Percentiles rank a stretch among this genome's conserved stretches.
Evolutionary conservation across 306 rosid genomes (phyloP).

Genomic region (Cicer judaicum): DNA sequence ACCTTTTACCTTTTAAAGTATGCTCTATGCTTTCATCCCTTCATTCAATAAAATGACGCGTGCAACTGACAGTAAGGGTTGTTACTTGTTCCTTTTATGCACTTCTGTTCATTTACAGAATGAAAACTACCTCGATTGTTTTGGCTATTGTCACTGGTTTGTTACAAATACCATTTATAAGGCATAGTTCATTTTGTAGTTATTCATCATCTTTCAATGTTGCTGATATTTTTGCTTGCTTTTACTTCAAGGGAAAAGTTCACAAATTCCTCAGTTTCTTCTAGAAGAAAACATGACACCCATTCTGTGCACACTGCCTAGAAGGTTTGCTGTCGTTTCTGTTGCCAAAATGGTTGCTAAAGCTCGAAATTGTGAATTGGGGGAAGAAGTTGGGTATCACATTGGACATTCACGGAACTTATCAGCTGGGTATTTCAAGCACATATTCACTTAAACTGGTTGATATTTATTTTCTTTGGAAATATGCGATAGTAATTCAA

Average conservation of each 20-base stretch:
- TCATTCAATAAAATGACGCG: slow-evolving; percentile 10
- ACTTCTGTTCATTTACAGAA: slow-evolving; percentile 29
- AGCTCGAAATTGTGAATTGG: slow-evolving; percentile 75
- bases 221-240: slow-evolving; percentile 17
- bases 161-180: not conserved
- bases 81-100: slow-evolving; percentile 18
- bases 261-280: slow-evolving; percentile 93
- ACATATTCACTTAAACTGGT: not conserved
- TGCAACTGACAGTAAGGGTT: slow-evolving; percentile 15
- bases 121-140: not conserved
- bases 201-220: slow-evolving; percentile 29
- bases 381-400: slow-evolving; percentile 90
- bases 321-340: slow-evolving; percentile 92
- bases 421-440: slow-evolving; percentile 59
- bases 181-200: slow-evolving; percentile 8
- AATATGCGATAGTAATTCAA: slow-evolving; percentile 13
- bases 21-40: not conserved
- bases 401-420: slow-evolving; percentile 77
- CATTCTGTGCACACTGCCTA: slow-evolving; percentile 83
- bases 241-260: slow-evolving; percentile 76
- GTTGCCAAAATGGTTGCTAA: slow-evolving; percentile 87
- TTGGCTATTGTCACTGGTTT: slow-evolving; percentile 11
- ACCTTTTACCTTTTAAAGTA: slow-evolving; percentile 3
- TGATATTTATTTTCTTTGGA: slow-evolving; percentile 3
- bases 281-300: slow-evolving; percentile 77